A percentile compares a stretch with the other conserved stretches of the same genome.
Conservation (phyloP, 805 yeast genomes). For the Starmerella powellii region DNA sequence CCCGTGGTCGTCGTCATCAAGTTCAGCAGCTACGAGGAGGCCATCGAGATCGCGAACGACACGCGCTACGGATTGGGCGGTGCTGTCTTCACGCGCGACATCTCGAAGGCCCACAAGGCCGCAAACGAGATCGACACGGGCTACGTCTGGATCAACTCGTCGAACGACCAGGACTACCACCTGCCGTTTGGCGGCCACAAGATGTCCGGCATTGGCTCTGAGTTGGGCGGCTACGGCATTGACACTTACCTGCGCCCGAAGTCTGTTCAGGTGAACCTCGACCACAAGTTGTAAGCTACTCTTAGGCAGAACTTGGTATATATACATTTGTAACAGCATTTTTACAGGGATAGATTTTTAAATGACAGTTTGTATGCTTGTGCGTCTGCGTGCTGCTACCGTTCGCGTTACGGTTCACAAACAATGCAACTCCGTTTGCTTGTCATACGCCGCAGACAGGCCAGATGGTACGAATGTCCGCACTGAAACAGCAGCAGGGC, state of each 20-base stretch:
- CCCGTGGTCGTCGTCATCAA: conserved; percentile 80
- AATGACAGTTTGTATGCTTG: too few relatives aligned
- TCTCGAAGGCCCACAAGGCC: conserved; percentile 64
- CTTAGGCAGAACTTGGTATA: neutral
- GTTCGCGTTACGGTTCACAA: neutral
- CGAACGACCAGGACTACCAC: conserved; percentile 74
- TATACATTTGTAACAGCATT: too few relatives aligned
- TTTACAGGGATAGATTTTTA: too few relatives aligned
- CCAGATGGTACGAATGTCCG: conserved; percentile 18
- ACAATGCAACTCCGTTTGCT: neutral
- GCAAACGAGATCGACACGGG: conserved; percentile 71
- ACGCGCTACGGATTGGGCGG: conserved; percentile 65
- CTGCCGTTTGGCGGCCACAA: conserved; percentile 92
- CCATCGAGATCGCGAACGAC: conserved; percentile 63
- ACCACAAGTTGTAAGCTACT: conserved; percentile 21
- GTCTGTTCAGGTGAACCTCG: conserved; percentile 45
- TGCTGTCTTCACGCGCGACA: conserved; percentile 69
- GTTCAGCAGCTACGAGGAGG: conserved; percentile 75
- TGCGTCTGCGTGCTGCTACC: too few relatives aligned
- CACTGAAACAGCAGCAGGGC: conserved; percentile 19
- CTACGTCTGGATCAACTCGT: conserved; percentile 82
- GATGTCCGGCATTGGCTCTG: conserved; percentile 86
- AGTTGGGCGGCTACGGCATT: conserved; percentile 79
- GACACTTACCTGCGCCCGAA: conserved; percentile 76
- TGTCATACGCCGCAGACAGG: conserved; percentile 16